These are phyloP conservation scores for Handroanthus guayacan DNA, from an alignment of 257 asterid genomes.

Conservation along the genomic window DNA sequence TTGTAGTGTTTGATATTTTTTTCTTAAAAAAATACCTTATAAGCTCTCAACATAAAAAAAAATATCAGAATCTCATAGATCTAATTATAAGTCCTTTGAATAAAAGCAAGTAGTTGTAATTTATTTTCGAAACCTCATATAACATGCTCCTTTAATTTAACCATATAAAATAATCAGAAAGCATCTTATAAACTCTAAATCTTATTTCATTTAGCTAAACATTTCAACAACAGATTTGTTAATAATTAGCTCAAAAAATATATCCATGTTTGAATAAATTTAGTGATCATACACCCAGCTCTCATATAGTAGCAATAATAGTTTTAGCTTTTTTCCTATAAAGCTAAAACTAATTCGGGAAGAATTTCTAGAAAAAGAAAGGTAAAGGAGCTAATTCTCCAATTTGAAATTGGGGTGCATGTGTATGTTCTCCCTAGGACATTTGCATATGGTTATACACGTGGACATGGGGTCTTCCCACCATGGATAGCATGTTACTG, in stretches of 20 bases:
- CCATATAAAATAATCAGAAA: too few species aligned
- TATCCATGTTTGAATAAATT: background rate
- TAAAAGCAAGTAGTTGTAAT: too few species aligned
- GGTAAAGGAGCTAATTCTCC: constrained; percentile 41
- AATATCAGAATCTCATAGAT: too few species aligned
- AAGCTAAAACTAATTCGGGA: background rate
- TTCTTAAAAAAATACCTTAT: too few species aligned
- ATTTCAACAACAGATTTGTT: too few species aligned
- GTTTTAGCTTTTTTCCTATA: background rate
- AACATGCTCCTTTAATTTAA: too few species aligned
- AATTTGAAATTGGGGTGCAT: constrained; percentile 35
- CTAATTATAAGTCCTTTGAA: too few species aligned
- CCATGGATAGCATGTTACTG: constrained; percentile 38
- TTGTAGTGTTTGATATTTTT: too few species aligned
- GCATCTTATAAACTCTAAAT: too few species aligned
- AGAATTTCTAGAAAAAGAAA: background rate
- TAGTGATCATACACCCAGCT: background rate
- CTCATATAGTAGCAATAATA: background rate
- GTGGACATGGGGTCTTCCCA: constrained; percentile 41
- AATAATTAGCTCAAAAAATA: background rate
- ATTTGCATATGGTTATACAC: constrained; percentile 47
- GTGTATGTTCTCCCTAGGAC: constrained; percentile 39
- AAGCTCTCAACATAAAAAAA: too few species aligned
- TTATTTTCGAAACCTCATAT: too few species aligned
- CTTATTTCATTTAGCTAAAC: too few species aligned